phyloP scores from a whole-genome alignment of 257 asterid species.

The Ajuga chamaepitys region DNA sequence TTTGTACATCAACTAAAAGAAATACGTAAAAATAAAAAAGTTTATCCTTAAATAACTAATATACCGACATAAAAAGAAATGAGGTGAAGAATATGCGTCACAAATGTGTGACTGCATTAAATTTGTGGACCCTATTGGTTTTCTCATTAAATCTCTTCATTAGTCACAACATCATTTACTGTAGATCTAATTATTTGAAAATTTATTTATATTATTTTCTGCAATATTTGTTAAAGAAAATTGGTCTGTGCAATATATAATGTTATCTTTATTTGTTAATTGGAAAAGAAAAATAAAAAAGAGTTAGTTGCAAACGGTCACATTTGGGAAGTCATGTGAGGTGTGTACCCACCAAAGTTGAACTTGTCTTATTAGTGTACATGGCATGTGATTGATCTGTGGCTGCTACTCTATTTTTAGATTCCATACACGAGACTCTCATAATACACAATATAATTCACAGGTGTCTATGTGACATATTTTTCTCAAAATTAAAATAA shows the following conservation, averaged over 20 bases:
- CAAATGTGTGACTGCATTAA: too few species aligned
- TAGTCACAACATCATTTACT: neutral
- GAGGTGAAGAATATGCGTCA: neutral
- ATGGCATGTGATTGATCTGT: constrained; percentile 40
- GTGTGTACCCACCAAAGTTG: constrained; percentile 42
- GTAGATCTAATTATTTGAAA: too few species aligned
- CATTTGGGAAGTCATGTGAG: constrained; percentile 42
- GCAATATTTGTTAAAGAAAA: too few species aligned
- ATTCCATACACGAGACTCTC: constrained; percentile 14
- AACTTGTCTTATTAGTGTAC: constrained; percentile 44
- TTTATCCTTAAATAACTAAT: too few species aligned
- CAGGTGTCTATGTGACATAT: too few species aligned
- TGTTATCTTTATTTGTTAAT: neutral
- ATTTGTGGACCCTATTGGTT: too few species aligned
- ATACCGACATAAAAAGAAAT: too few species aligned
- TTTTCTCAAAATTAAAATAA: too few species aligned
- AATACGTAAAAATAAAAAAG: neutral
- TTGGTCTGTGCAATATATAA: too few species aligned
- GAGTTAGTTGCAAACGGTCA: constrained; percentile 23
- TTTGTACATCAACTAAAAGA: neutral
- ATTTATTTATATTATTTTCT: too few species aligned
- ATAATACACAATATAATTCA: too few species aligned
- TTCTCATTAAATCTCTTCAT: neutral
- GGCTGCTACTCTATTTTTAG: constrained; percentile 3
- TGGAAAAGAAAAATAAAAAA: neutral